Evolutionary conservation across 768 basidiomycete genomes (phyloP).

Genomic region (Trametes cubensis): DNA sequence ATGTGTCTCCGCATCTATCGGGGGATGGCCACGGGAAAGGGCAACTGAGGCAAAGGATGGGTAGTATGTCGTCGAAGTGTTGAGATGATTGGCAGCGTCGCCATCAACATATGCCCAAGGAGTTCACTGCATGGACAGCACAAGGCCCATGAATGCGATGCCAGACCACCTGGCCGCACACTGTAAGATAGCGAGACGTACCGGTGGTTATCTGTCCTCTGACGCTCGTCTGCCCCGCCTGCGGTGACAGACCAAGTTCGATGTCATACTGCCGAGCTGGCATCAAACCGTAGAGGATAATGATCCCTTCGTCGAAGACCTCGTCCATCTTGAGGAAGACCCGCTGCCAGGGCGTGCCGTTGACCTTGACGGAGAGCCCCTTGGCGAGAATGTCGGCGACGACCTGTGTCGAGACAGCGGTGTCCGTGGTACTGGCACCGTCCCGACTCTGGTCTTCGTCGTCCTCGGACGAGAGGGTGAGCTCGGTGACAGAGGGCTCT

Average conservation of each 20-base stretch:
- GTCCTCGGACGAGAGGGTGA: constrained; percentile 48
- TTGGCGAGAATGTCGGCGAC: constrained; percentile 71
- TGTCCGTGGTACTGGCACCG: constrained; percentile 34
- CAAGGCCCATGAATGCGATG: neutral
- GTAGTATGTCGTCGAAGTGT: neutral
- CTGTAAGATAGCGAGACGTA: constrained; percentile 6
- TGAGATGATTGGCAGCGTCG: neutral
- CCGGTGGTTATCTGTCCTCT: constrained; percentile 69
- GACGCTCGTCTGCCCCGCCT: constrained; percentile 50
- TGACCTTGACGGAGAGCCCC: constrained; percentile 79
- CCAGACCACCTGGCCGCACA: constrained; percentile 8
- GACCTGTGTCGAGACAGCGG: constrained; percentile 35
- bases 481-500: constrained; percentile 48
- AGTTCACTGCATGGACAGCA: constrained; percentile 4
- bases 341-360: constrained; percentile 75
- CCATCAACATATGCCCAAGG: constrained; percentile 5
- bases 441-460: constrained; percentile 40
- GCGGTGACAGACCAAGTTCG: constrained; percentile 72
- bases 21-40: neutral
- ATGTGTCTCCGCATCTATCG: neutral
- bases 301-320: constrained; percentile 81
- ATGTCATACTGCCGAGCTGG: constrained; percentile 92
- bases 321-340: constrained; percentile 82
- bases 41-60: neutral
- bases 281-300: constrained; percentile 87